Base-by-base conservation (phyloP, 1,284 basidiomycete genomes). In the Irpex lacteus region DNA sequence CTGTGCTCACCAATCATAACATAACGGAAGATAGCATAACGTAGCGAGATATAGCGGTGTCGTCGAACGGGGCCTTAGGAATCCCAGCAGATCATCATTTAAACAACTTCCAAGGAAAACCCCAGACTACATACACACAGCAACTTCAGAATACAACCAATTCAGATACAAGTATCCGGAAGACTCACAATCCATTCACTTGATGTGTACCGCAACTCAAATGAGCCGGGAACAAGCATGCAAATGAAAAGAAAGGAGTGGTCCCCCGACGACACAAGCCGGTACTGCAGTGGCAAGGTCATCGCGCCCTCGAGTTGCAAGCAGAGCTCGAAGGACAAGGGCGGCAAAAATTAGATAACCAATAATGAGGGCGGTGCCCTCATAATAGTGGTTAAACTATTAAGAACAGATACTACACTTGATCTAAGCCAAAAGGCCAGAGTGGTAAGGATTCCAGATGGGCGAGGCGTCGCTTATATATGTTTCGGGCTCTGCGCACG, bases 341-440 rank as follows among this genome's bases (percentile, higher is more conserved):
- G 62, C 62, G 57, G 62, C 65, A 66, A 66, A 66, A 63, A 61
- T 63, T 63, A 58, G 65, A 66, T 66, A 66, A 63, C 65, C 62
- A 63, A 60, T 8, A 66, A 66, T 66, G 65, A 65, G 52, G 65
- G 65, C 65, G 62, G 64, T 66, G 64, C 64, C 64, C 53, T 63
- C 62, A 63, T 63, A 63, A 63, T 59, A 63, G 61, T 63, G 63
- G 61, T 63, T 63, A 65, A 65, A 65, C 63, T 65, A 65, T 65
- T 65, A 65, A 91, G 89, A 90, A 91, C 89, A 91, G 89, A 91
- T 92, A 92, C 92, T 93, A 94, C 91, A 94, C 91, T 93, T 94
- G 91, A 92, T 92, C 91, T 91, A 94, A 92, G 89, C 91, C 91
- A 91, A 92, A 91, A 90, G 92, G 91, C 89, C 92, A 93, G 88